Percentiles rank a stretch among this genome's conserved stretches.
These are phyloP conservation scores for Amauroascus niger DNA, from an alignment of 2,329 filamentous ascomycete species.

Conservation along the genomic window DNA sequence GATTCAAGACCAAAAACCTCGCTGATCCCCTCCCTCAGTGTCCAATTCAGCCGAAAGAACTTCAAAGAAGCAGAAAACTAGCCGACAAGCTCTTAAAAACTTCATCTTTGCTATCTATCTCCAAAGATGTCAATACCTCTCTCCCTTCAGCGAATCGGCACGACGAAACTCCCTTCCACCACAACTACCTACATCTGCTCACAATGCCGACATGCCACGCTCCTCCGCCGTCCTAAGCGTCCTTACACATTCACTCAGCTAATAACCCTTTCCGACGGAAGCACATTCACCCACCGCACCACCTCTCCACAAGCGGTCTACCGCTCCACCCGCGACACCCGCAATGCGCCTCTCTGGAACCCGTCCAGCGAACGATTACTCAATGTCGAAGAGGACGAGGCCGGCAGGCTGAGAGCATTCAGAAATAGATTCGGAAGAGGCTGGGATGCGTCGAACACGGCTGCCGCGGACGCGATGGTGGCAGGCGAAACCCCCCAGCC, in stretches of 20 bases:
- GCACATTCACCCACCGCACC: constrained; percentile 53
- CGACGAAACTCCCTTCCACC: constrained; percentile 12
- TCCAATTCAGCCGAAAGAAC: neutral
- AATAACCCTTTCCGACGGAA: constrained; percentile 82
- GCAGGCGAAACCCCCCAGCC: constrained; percentile 14
- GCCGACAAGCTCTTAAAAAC: neutral
- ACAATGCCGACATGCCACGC: constrained; percentile 71
- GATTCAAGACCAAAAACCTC: neutral
- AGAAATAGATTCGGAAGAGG: constrained; percentile 70
- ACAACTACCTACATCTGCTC: constrained; percentile 37
- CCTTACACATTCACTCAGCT: constrained; percentile 98
- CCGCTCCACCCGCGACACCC: constrained; percentile 65
- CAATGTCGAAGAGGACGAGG: constrained; percentile 92
- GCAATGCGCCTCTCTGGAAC: constrained; percentile 88
- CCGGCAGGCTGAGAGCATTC: constrained; percentile 79
- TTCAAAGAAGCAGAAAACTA: neutral
- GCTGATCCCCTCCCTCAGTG: neutral
- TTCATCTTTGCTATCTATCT: neutral
- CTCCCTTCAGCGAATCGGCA: constrained; percentile 27
- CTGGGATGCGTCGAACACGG: constrained; percentile 56
- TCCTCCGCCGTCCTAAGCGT: constrained; percentile 76
- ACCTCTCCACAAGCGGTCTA: constrained; percentile 48
- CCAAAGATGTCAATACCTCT: constrained; percentile 30
- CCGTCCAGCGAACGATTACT: constrained; percentile 68
- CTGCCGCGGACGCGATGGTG: constrained; percentile 20